phyloP scores from a whole-genome alignment of 1,284 basidiomycete genomes.

The Mycena sp. region DNA sequence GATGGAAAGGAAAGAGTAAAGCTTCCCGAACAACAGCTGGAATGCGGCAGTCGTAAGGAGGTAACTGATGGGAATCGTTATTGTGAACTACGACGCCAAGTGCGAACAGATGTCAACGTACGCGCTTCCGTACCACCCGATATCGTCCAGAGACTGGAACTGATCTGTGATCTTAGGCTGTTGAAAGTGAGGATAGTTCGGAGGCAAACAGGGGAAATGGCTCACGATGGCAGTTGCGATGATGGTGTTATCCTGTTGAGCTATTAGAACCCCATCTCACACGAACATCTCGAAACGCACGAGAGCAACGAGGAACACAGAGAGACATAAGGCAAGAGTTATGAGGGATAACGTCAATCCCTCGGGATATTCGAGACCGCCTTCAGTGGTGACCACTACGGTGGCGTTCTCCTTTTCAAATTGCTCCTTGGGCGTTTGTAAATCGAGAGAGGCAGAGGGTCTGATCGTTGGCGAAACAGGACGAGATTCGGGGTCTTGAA shows the following conservation, averaged over 20 bases:
- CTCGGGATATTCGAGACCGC: background rate
- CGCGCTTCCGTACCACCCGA: slow-evolving; percentile 34
- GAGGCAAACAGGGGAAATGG: no score
- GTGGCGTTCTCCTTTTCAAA: background rate
- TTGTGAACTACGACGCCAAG: slow-evolving; percentile 3
- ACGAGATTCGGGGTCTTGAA: background rate
- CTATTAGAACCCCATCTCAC: background rate
- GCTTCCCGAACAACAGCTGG: slow-evolving; percentile 32
- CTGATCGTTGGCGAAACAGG: background rate
- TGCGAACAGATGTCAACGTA: slow-evolving; percentile 2
- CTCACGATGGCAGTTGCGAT: slow-evolving; percentile 26
- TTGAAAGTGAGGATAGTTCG: no score
- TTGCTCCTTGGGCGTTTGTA: background rate
- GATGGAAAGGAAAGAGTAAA: slow-evolving; percentile 25
- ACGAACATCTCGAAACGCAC: background rate
- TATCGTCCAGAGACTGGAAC: slow-evolving; percentile 32
- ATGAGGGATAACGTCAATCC: background rate
- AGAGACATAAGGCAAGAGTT: background rate
- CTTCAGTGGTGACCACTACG: background rate
- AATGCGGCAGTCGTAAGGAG: slow-evolving; percentile 28
- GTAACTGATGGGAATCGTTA: slow-evolving; percentile 7
- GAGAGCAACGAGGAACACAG: slow-evolving; percentile 9
- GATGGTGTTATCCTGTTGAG: slow-evolving; percentile 20
- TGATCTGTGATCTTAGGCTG: slow-evolving; percentile 30
- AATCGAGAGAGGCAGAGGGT: background rate